Percentiles rank a stretch among this genome's conserved stretches.
Conservation (phyloP, 2,329 filamentous ascomycete species). For the Penicillium verrucosum region DNA sequence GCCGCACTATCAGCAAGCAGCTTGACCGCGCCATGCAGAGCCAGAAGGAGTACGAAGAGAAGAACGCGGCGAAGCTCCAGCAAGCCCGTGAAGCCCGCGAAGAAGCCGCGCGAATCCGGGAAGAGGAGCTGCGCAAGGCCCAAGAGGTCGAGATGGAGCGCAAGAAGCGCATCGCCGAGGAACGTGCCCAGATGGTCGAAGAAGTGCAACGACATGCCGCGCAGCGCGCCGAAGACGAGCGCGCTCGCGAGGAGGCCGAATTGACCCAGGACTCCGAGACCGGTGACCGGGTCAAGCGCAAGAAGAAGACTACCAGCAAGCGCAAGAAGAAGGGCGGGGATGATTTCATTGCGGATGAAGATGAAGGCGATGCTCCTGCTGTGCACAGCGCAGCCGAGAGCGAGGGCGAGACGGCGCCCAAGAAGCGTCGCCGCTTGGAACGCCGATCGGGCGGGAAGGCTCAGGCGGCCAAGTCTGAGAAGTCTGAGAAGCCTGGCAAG, state of each 20-base stretch:
- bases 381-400: conserved; percentile 35
- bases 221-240: conserved; percentile 68
- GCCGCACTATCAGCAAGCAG: conserved; percentile 88
- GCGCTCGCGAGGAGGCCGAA: conserved; percentile 67
- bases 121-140: conserved; percentile 68
- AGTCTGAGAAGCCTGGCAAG: conserved; percentile 59
- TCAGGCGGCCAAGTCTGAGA: conserved; percentile 60
- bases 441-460: conserved; percentile 46
- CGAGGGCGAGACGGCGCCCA: conserved; percentile 41
- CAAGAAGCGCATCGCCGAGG: conserved; percentile 78
- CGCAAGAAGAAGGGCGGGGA: conserved; percentile 59
- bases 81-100: conserved; percentile 77
- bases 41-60: conserved; percentile 88
- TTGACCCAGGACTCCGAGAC: conserved; percentile 78
- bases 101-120: conserved; percentile 71
- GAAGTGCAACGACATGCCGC: conserved; percentile 70
- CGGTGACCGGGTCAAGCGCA: conserved; percentile 74
- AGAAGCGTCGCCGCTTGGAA: conserved; percentile 61
- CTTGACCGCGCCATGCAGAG: conserved; percentile 78
- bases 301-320: conserved; percentile 55
- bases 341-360: conserved; percentile 38
- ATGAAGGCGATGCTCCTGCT: conserved; percentile 42
- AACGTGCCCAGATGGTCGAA: conserved; percentile 76
- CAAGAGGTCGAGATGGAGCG: conserved; percentile 69
- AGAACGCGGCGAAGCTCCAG: conserved; percentile 82